Conservation (phyloP, 148 eudicot genomes). For the Rhododendron ferrugineum region DNA sequence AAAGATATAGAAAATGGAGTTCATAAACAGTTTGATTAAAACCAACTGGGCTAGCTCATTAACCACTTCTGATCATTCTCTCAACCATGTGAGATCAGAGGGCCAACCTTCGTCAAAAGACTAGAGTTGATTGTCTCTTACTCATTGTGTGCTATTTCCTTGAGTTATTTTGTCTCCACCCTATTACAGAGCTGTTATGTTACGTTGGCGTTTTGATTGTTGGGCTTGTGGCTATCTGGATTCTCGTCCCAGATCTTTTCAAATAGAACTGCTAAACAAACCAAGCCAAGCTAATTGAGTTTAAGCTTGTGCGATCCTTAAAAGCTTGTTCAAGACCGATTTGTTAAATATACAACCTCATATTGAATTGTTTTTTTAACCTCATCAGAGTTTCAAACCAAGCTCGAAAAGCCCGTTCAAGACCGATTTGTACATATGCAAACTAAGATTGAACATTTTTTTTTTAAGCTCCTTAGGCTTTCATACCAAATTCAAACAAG, state of each 20-base stretch:
- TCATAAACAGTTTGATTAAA: background rate
- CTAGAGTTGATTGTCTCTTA: background rate
- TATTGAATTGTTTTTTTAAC: background rate
- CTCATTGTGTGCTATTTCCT: background rate
- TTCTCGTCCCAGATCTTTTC: background rate
- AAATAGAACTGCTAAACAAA: background rate
- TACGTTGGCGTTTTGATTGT: background rate
- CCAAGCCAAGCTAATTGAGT: background rate
- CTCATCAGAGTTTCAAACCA: background rate
- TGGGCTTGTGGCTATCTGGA: background rate
- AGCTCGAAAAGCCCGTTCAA: background rate
- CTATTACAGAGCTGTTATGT: background rate
- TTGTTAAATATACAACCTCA: background rate
- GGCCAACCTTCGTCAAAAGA: background rate
- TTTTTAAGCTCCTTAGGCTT: background rate
- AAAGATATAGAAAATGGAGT: background rate
- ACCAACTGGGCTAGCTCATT: background rate
- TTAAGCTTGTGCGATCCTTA: background rate
- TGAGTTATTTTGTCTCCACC: background rate
- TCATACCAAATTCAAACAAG: background rate
- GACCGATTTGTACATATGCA: background rate
- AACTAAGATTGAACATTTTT: background rate
- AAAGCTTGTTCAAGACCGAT: background rate
- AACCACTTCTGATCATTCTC: background rate
- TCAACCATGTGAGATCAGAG: background rate